Percentiles rank a stretch among this genome's conserved stretches.
These are phyloP conservation scores for Colletotrichum ledebouriae DNA, from an alignment of 2,329 filamentous ascomycete species.

Conservation along the genomic window DNA sequence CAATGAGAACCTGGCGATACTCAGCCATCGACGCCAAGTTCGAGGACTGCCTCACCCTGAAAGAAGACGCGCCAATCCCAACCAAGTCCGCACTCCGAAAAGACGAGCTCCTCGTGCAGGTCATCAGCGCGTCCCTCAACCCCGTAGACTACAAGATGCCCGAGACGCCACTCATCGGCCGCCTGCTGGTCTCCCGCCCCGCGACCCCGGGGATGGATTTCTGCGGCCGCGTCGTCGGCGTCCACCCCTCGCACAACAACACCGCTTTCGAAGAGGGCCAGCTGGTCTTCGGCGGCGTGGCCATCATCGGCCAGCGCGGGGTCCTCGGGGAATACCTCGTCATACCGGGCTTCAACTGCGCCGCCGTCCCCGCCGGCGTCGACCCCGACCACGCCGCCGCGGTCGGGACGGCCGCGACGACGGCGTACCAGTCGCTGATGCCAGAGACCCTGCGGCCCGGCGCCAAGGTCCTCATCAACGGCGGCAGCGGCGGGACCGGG, in stretches of 20 bases:
- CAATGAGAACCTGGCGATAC: constrained; percentile 33
- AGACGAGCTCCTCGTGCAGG: constrained; percentile 57
- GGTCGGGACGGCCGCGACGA: constrained; percentile 33
- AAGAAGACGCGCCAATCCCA: neutral
- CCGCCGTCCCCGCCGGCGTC: no score
- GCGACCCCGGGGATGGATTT: constrained; percentile 64
- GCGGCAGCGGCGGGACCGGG: constrained; percentile 54
- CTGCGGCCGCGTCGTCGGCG: constrained; percentile 60
- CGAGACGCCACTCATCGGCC: constrained; percentile 54
- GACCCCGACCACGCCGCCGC: no score
- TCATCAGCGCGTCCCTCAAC: constrained; percentile 59
- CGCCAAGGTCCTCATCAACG: constrained; percentile 51
- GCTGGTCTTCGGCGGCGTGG: constrained; percentile 43
- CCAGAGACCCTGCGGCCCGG: constrained; percentile 26
- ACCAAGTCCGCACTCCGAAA: neutral
- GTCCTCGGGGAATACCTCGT: constrained; percentile 44
- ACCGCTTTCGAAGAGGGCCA: constrained; percentile 39
- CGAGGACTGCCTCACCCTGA: constrained; percentile 22
- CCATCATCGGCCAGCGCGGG: constrained; percentile 38
- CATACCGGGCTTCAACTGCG: neutral
- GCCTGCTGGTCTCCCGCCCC: constrained; percentile 49
- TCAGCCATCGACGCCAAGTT: constrained; percentile 21
- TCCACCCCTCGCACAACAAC: constrained; percentile 15
- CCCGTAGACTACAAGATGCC: constrained; percentile 63
- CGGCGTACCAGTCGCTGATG: constrained; percentile 45